A percentile compares a stretch with the other conserved stretches of the same genome.
Evolutionary conservation across 177 flowering plant species (phyloP).

Genomic region (Vitis hybrid): DNA sequence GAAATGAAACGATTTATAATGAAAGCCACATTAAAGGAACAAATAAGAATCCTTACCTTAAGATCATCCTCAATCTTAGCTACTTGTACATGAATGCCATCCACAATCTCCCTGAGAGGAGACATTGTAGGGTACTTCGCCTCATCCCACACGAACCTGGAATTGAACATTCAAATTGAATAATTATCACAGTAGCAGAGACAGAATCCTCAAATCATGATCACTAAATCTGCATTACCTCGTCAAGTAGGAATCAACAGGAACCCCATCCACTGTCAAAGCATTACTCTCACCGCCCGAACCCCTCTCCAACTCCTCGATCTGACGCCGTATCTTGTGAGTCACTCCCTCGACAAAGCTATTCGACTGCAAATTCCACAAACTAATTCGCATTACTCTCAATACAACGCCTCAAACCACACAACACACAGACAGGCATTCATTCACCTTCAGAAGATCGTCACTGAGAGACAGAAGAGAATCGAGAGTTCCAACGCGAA

Average conservation of each 20-base stretch:
- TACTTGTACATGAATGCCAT: constrained; percentile 73
- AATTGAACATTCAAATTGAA: constrained; percentile 9
- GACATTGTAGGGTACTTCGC: constrained; percentile 96
- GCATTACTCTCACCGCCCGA: constrained; percentile 61
- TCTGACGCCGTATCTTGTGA: constrained; percentile 88
- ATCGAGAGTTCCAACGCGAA: constrained; percentile 93
- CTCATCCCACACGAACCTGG: constrained; percentile 93
- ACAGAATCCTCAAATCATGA: neutral
- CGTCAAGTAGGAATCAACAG: constrained; percentile 92
- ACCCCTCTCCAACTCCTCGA: constrained; percentile 85
- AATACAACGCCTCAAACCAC: no score
- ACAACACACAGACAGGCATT: neutral
- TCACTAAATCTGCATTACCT: constrained; percentile 37
- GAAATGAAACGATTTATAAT: no score
- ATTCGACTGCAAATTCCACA: constrained; percentile 61
- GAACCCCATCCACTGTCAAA: constrained; percentile 90
- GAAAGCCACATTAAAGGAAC: no score
- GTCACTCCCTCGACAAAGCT: constrained; percentile 85
- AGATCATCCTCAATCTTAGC: constrained; percentile 97
- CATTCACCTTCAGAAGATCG: constrained; percentile 79
- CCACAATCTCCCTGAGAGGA: constrained; percentile 81
- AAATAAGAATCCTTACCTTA: constrained; percentile 47
- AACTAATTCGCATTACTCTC: no score
- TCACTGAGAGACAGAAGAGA: constrained; percentile 92
- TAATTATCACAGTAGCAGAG: no score